These are phyloP conservation scores for Ceratobasidium sp. DNA, from an alignment of 1,284 basidiomycete genomes.

Conservation along the genomic window DNA sequence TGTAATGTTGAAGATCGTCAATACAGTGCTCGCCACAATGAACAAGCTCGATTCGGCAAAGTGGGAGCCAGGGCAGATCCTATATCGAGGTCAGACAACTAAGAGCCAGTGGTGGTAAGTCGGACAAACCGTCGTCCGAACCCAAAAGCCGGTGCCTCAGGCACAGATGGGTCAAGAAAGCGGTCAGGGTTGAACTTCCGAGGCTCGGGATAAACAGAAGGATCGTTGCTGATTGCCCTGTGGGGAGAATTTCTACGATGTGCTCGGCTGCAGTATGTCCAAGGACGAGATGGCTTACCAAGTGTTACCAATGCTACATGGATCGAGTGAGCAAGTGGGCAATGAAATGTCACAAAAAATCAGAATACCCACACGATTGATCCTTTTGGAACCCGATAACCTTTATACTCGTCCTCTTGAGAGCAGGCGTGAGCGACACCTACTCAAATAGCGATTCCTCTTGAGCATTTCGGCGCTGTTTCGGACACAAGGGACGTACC, in stretches of 20 bases:
- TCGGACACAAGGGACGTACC: conserved; percentile 14
- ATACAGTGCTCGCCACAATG: no score
- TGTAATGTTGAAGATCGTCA: no score
- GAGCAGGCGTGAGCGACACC: conserved; percentile 41
- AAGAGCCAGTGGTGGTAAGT: no score
- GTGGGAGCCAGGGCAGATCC: no score
- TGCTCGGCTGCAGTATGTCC: background rate
- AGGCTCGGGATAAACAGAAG: conserved; percentile 45
- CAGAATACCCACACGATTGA: conserved; percentile 36
- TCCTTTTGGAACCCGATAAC: conserved; percentile 48
- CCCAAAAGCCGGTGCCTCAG: no score
- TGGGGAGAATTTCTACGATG: background rate
- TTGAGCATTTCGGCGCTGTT: background rate
- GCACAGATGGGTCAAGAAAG: no score
- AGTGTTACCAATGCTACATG: conserved; percentile 45
- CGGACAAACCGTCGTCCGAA: no score
- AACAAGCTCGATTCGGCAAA: no score
- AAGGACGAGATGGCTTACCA: conserved; percentile 27
- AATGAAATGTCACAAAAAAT: background rate
- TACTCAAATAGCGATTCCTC: background rate
- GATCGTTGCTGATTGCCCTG: conserved; percentile 47
- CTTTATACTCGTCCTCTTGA: conserved; percentile 49
- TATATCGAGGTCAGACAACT: no score
- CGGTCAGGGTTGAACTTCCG: conserved; percentile 49
- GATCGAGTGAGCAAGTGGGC: background rate